Conservation (phyloP, 2,329 filamentous ascomycete species). For the Penicillium digitatum region DNA sequence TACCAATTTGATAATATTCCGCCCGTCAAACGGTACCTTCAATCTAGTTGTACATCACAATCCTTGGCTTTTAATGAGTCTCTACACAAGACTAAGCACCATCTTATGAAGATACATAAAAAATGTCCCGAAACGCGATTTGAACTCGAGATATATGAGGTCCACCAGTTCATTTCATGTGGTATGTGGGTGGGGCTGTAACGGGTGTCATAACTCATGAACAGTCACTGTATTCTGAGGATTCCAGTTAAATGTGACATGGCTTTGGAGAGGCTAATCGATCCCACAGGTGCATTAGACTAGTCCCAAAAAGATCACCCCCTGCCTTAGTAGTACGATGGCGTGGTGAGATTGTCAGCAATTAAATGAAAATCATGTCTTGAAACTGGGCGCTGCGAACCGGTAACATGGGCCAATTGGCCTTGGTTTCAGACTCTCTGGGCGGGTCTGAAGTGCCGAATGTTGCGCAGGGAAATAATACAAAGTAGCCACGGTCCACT, state of each 20-base stretch:
- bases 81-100: too few relatives aligned
- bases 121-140: too few relatives aligned
- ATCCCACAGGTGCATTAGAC: constrained; percentile 1
- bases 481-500: constrained; percentile 10
- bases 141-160: too few relatives aligned
- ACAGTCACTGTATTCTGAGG: background rate
- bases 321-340: constrained; percentile 16
- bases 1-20: too few relatives aligned
- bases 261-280: background rate
- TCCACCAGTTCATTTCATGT: too few relatives aligned
- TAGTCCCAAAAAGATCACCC: constrained; percentile 11
- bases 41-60: too few relatives aligned
- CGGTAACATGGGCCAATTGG: background rate
- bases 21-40: too few relatives aligned
- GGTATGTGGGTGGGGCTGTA: too few relatives aligned
- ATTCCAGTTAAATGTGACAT: background rate
- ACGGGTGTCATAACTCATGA: too few relatives aligned
- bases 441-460: background rate
- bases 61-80: too few relatives aligned
- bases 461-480: background rate
- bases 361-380: constrained; percentile 4
- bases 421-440: constrained; percentile 1
- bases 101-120: too few relatives aligned
- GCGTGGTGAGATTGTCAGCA: constrained; percentile 1
- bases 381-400: constrained; percentile 14